Evolutionary conservation across 139 green algal species (phyloP).

Genomic region (Yamagishiella unicocca): DNA sequence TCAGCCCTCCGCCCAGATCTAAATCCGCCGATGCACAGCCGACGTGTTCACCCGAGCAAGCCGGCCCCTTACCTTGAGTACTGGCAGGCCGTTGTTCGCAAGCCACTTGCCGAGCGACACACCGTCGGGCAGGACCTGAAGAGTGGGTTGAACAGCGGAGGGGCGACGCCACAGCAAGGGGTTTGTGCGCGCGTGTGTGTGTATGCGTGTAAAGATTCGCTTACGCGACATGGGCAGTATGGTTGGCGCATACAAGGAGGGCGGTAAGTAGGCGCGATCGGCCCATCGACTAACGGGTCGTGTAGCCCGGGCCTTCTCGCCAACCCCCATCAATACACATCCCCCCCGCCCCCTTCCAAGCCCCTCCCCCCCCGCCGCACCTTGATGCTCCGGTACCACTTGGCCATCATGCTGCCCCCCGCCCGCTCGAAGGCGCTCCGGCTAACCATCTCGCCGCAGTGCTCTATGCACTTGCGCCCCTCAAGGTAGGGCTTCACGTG

Average conservation of each 20-base stretch:
- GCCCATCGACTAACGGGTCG: neutral
- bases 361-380: neutral
- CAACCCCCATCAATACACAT: neutral
- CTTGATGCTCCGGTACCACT: conserved; percentile 48
- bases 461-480: conserved; percentile 14
- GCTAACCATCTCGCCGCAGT: conserved; percentile 18
- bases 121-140: conserved; percentile 18
- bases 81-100: neutral
- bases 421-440: conserved; percentile 27
- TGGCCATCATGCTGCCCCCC: conserved; percentile 36
- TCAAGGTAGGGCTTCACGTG: conserved; percentile 17
- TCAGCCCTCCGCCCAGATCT: too few relatives aligned
- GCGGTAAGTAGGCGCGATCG: neutral
- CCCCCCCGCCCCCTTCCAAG: neutral
- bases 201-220: too few relatives aligned
- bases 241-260: too few relatives aligned
- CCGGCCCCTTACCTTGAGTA: conserved; percentile 22
- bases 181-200: neutral
- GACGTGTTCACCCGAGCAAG: too few relatives aligned
- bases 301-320: neutral
- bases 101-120: conserved; percentile 28
- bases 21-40: too few relatives aligned
- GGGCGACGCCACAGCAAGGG: neutral
- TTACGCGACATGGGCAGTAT: too few relatives aligned
- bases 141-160: neutral